phyloP scores from a whole-genome alignment of 495 filamentous ascomycete genomes.

The Talaromyces borbonicus region DNA sequence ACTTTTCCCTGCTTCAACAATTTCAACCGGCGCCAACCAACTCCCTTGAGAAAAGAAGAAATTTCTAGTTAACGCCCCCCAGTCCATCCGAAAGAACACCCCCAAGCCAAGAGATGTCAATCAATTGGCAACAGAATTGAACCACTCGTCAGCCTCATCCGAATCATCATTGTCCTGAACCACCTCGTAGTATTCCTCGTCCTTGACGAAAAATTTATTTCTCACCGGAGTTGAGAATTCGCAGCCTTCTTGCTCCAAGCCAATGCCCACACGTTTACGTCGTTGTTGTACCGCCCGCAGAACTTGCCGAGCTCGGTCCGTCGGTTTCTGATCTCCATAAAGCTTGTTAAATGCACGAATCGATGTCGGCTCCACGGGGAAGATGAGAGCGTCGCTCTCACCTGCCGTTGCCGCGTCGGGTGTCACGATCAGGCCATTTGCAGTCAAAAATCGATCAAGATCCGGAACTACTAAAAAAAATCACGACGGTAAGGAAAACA shows the following conservation, averaged over 20 bases:
- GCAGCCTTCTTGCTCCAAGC: slow-evolving; percentile 35
- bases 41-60: no score
- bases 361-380: slow-evolving; percentile 23
- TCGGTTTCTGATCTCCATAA: slow-evolving; percentile 27
- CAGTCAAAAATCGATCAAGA: slow-evolving; percentile 8
- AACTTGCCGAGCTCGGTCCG: slow-evolving; percentile 29
- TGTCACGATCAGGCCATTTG: slow-evolving; percentile 13
- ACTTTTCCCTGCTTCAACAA: background rate
- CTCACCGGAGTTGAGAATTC: slow-evolving; percentile 30
- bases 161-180: slow-evolving; percentile 13
- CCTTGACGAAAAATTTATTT: slow-evolving; percentile 28
- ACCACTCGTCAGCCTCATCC: slow-evolving; percentile 1
- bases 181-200: slow-evolving; percentile 32
- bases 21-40: background rate
- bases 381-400: slow-evolving; percentile 22
- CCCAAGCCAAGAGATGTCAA: background rate
- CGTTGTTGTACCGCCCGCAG: slow-evolving; percentile 29
- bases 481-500: no score
- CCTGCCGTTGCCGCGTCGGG: slow-evolving; percentile 14
- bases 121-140: background rate
- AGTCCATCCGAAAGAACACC: background rate
- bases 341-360: slow-evolving; percentile 29
- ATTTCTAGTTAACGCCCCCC: no score
- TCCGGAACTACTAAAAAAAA: slow-evolving; percentile 4
- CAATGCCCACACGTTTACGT: slow-evolving; percentile 39